Base-by-base conservation (phyloP, 768 basidiomycete species). In the Lyophyllum decastes region DNA sequence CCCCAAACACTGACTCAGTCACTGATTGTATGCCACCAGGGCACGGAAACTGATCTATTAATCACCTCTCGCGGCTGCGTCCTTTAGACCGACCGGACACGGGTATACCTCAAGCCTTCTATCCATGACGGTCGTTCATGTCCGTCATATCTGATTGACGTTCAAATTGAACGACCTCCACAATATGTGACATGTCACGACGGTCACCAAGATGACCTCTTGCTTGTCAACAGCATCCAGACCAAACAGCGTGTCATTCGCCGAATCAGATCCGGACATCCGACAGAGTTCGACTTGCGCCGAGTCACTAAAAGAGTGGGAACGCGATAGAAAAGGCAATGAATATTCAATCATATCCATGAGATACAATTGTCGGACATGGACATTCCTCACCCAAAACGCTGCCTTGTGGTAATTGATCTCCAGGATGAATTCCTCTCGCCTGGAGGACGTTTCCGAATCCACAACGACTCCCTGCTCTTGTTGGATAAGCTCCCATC, bases 381-480 rank as follows among this genome's bases (percentile, higher is more conserved):
- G 46, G 3, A 12, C 16, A 17, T 2, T 19, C 21, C 33, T 22
- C 21, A 45, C 27, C 48, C 48, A 30, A 62, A 55, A 40, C 54
- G 55, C 26, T 65, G 64, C 49, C 66, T 72, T 40, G 30, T 70
- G n/a, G 53, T 72, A 25, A 57, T 71, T 38, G 67, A 72, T 54
- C 58, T 68, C 17, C 69, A 71, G 56, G 68, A 70, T 50, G 69
- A 70, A 34, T 73, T 67, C 50, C 60, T 68, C 35, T 63, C 64
- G 0, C 21, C 60, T 16, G 47, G 35, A 25, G 70, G 64, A 17
- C 62, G 58, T 45, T 72, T 67, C 35, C 63, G 60, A 27, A 61
- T 69, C n/a, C 52, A 64, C 53, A 52, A 57, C 34, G 26, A 57
- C 43, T 60, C 62, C 21, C 54, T 57, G 21, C 40, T 62, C 21